These are phyloP conservation scores for Auricularia sp. DNA, from an alignment of 768 basidiomycete genomes.

Conservation along the genomic window DNA sequence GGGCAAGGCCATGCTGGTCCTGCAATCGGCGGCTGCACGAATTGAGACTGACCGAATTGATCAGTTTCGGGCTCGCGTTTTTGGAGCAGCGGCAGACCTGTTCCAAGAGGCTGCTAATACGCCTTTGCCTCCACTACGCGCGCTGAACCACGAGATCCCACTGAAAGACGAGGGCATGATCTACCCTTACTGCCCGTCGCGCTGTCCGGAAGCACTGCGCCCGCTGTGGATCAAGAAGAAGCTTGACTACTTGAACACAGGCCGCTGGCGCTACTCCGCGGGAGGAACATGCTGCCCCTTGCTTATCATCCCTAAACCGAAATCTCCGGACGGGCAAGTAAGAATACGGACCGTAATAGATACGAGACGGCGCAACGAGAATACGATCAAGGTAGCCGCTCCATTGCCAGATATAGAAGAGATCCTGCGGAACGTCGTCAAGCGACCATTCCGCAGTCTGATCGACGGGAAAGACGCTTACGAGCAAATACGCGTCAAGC, in stretches of 20 bases:
- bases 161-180: slow-evolving; percentile 7
- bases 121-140: slow-evolving; percentile 5
- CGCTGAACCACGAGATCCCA: slow-evolving; percentile 9
- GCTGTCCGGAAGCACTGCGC: slow-evolving; percentile 6
- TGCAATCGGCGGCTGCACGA: neutral
- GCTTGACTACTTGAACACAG: too few relatives aligned
- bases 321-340: neutral
- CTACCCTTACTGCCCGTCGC: slow-evolving; percentile 5
- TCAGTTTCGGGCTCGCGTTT: slow-evolving; percentile 1
- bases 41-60: slow-evolving; percentile 2
- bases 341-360: slow-evolving; percentile 4
- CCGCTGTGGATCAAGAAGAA: too few relatives aligned
- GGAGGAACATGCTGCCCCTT: too few relatives aligned
- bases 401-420: slow-evolving; percentile 5
- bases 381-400: slow-evolving; percentile 5
- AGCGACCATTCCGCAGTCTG: slow-evolving; percentile 4
- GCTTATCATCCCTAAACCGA: slow-evolving; percentile 1
- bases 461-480: slow-evolving; percentile 11
- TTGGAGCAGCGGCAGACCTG: slow-evolving; percentile 8
- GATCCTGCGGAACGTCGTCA: slow-evolving; percentile 2
- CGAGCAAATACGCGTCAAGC: slow-evolving; percentile 10
- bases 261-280: too few relatives aligned
- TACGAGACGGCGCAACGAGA: slow-evolving; percentile 3
- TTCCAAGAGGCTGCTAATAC: slow-evolving; percentile 4
- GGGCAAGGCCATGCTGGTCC: neutral